These are phyloP conservation scores for Medakamo hakoo DNA, from an alignment of 139 green algal genomes.

Conservation along the genomic window DNA sequence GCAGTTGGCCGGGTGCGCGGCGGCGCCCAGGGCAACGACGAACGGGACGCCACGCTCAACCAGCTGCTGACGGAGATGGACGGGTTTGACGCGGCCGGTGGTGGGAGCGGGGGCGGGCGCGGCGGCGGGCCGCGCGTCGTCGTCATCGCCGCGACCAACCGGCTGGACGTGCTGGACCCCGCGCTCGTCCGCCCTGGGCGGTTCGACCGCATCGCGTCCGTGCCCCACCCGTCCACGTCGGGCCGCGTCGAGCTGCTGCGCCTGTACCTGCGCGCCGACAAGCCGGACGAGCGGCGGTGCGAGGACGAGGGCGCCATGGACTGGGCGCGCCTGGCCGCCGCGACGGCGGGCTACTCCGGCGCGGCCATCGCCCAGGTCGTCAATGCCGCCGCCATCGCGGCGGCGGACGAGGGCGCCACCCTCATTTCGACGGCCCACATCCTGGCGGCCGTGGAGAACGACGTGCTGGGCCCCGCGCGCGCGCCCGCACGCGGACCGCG, in stretches of 20 bases:
- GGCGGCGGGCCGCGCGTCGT: slow-evolving; percentile 42
- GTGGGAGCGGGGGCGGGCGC: slow-evolving; percentile 16
- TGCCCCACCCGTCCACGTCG: slow-evolving; percentile 53
- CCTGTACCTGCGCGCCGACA: slow-evolving; percentile 17
- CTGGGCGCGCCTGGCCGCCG: slow-evolving; percentile 32
- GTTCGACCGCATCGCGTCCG: slow-evolving; percentile 70
- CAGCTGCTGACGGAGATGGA: slow-evolving; percentile 87
- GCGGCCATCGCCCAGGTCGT: slow-evolving; percentile 54
- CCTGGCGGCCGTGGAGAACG: slow-evolving; percentile 37
- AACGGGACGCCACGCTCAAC: slow-evolving; percentile 89
- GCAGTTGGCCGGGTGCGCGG: slow-evolving; percentile 57
- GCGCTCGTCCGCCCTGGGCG: slow-evolving; percentile 73
- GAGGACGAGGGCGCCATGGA: slow-evolving; percentile 26
- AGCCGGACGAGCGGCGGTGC: slow-evolving; percentile 21
- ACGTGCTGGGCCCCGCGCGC: slow-evolving; percentile 25
- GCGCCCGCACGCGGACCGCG: slow-evolving; percentile 10
- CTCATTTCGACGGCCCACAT: slow-evolving; percentile 43
- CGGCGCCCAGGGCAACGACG: slow-evolving; percentile 61
- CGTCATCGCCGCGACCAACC: slow-evolving; percentile 88
- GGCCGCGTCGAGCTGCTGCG: slow-evolving; percentile 60
- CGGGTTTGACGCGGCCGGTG: slow-evolving; percentile 68
- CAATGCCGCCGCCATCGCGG: slow-evolving; percentile 62
- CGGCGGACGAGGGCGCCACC: slow-evolving; percentile 26
- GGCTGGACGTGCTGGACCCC: slow-evolving; percentile 78
- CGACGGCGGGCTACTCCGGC: slow-evolving; percentile 31